Evolutionary conservation across 768 basidiomycete species (phyloP), one percentile per base, ranked within the genome.

Genomic region (Pluteus cervinus): DNA sequence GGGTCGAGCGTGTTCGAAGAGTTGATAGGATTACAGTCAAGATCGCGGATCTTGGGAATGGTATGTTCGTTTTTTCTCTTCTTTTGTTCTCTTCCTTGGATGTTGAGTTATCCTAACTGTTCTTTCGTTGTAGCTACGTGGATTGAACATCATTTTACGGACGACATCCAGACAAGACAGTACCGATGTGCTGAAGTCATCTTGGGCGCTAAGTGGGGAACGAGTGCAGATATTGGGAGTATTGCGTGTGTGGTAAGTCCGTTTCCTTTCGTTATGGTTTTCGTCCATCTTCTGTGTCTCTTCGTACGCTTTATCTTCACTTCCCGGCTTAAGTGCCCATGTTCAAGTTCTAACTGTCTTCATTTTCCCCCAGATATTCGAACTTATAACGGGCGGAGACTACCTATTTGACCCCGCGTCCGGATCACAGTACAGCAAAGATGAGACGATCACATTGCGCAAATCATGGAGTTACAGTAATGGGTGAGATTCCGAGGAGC

Each of bases 121-220:
- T 28, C 29, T 34, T 36, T 4, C 32, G 24, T 29, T 33, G 29
- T 49, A 81, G 86, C 86, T 7, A 88, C 86, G 1, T 87, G 86
- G 86, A 76, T 76, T 18, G 87, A 93, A 51, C 87, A 97, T 47
- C 94, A 98, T 55, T 99, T 97, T 46, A 98, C 94, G 28, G 93
- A 98, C 61, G 94, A 97, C 51, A 98, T 97, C 48, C 86, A 97
- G 64, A 99, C 94, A 16, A 65, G 94, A 52, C 94, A 98, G 53
- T 97, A 97, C 57, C 79, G 94, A 18, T 91, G 88, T 67, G 94
- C 94, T 1, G 94, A 98, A 58, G 93, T 97, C 41, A 92, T 98
- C 33, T 69, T 97, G 1, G 94, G 94, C 29, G 88, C 90, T 2
- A 87, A 88, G 48, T 98, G 94, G 94, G 87, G 89, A 4, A 71